A percentile compares a stretch with the other conserved stretches of the same genome.
These are phyloP conservation scores for Citrus sp. DNA, from an alignment of 345 rosid genomes.

Conservation along the genomic window DNA sequence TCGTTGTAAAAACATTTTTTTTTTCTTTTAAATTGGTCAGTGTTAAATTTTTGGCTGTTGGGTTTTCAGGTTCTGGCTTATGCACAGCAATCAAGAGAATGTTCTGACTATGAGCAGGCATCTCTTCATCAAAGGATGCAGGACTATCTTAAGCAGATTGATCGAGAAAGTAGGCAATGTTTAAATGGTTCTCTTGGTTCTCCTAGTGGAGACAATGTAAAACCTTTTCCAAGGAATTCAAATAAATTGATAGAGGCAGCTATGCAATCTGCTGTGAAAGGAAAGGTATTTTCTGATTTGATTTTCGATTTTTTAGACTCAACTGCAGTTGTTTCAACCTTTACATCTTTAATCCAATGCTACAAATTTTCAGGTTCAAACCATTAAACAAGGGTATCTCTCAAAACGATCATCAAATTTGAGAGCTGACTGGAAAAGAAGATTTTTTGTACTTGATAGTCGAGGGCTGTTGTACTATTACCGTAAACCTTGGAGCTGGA, in stretches of 20 bases:
- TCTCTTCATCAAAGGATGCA: constrained; percentile 77
- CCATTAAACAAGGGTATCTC: constrained; percentile 74
- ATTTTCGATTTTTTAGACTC: neutral
- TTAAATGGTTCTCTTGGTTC: constrained; percentile 27
- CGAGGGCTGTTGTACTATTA: constrained; percentile 80
- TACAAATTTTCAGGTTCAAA: constrained; percentile 53
- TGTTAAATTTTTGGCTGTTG: neutral
- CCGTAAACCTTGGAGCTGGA: constrained; percentile 65
- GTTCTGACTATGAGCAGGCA: constrained; percentile 72
- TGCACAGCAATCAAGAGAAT: constrained; percentile 83
- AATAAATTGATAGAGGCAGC: constrained; percentile 73
- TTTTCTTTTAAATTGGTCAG: neutral
- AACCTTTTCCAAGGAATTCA: constrained; percentile 46
- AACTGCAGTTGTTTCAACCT: neutral
- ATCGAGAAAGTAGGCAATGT: constrained; percentile 43
- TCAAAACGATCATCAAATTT: constrained; percentile 83
- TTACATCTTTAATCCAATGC: neutral
- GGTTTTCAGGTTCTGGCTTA: constrained; percentile 60
- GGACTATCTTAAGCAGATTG: constrained; percentile 62
- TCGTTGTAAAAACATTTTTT: neutral
- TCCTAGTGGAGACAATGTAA: constrained; percentile 38
- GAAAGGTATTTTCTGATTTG: constrained; percentile 45
- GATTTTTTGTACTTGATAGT: constrained; percentile 80
- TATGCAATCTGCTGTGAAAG: constrained; percentile 71
- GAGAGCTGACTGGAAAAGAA: constrained; percentile 83